Evolutionary conservation across 2,329 filamentous ascomycete species (phyloP).

Genomic region (Colletotrichum kahawae): DNA sequence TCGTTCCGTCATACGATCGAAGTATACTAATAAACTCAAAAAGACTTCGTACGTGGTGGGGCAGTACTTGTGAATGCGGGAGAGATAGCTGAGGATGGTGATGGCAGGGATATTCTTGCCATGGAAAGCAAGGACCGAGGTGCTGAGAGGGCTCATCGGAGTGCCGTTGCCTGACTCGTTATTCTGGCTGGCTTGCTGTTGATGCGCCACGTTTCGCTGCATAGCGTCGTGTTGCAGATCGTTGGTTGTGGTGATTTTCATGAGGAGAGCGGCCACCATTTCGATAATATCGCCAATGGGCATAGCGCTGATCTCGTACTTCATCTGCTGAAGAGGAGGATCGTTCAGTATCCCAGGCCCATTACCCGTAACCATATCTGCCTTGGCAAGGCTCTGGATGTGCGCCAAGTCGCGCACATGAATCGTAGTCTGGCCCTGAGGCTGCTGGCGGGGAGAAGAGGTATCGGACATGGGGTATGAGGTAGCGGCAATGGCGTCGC

Average conservation of each 20-base stretch:
- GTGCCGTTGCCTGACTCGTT: slow-evolving; percentile 56
- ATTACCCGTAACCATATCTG: slow-evolving; percentile 69
- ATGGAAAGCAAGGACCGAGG: slow-evolving; percentile 88
- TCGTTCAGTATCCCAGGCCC: slow-evolving; percentile 55
- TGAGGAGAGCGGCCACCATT: slow-evolving; percentile 95
- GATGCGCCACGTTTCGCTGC: slow-evolving; percentile 71
- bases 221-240: slow-evolving; percentile 92
- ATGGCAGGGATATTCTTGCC: slow-evolving; percentile 98
- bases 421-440: slow-evolving; percentile 55
- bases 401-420: slow-evolving; percentile 89
- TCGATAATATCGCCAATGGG: slow-evolving; percentile 97
- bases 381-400: slow-evolving; percentile 84
- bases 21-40: slow-evolving; percentile 92
- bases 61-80: slow-evolving; percentile 97
- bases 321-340: slow-evolving; percentile 59
- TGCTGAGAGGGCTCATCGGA: slow-evolving; percentile 64
- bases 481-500: slow-evolving; percentile 27
- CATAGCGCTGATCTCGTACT: slow-evolving; percentile 97
- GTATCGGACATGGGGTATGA: slow-evolving; percentile 29
- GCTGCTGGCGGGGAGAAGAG: slow-evolving; percentile 29
- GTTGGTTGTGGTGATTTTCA: slow-evolving; percentile 97
- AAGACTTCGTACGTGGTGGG: slow-evolving; percentile 99
- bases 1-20: slow-evolving; percentile 97
- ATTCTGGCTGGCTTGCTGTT: slow-evolving; percentile 57
- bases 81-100: slow-evolving; percentile 94